Conservation (phyloP, 805 yeast genomes). For the Jamesozyma gamospora region DNA sequence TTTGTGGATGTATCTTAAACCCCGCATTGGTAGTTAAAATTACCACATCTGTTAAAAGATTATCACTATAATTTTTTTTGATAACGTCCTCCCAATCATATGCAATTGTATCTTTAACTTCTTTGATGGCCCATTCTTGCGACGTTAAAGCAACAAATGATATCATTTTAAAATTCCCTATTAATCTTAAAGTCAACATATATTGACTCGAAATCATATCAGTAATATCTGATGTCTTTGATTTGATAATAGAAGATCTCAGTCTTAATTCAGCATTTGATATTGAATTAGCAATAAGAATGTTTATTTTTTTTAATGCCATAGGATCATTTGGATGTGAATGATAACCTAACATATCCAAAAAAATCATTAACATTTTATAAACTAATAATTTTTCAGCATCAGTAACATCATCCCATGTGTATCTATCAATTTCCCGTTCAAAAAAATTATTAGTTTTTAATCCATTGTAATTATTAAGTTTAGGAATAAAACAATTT, state of each 20-base stretch:
- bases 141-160: background rate
- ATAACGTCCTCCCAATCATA: conserved; percentile 6
- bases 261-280: conserved; percentile 56
- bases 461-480: conserved; percentile 5
- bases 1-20: background rate
- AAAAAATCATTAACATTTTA: background rate
- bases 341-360: background rate
- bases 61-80: conserved; percentile 1
- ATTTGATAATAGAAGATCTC: conserved; percentile 35
- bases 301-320: conserved; percentile 9
- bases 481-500: conserved; percentile 71
- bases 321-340: background rate
- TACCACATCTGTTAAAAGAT: conserved; percentile 6
- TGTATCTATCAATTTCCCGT: background rate
- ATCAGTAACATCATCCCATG: background rate
- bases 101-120: background rate
- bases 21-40: background rate
- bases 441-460: conserved; percentile 5
- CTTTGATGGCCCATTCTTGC: background rate
- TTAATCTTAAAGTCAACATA: conserved; percentile 47
- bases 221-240: background rate
- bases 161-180: conserved; percentile 28
- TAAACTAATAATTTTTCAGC: background rate
- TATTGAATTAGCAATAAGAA: conserved; percentile 44
- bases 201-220: conserved; percentile 39